Percentiles rank a stretch among this genome's conserved stretches.
phyloP scores from a whole-genome alignment of 345 rosid genomes.

The Noccaea bulbosa region DNA sequence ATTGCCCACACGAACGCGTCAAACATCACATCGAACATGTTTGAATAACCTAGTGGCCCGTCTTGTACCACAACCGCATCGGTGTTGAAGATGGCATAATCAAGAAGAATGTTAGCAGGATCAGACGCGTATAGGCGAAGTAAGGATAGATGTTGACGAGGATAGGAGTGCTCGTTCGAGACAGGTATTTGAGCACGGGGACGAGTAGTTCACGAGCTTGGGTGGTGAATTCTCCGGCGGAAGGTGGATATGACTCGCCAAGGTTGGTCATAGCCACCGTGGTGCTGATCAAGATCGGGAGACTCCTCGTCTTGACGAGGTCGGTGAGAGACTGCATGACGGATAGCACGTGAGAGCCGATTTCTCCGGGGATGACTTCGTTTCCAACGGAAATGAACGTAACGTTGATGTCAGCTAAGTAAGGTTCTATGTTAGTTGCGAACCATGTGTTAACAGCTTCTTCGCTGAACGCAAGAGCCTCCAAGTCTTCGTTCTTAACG shows the following conservation, averaged over 20 bases:
- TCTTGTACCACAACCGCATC: conserved; percentile 35
- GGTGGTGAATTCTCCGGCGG: conserved; percentile 31
- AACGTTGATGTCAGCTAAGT: conserved; percentile 38
- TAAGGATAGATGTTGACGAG: conserved; percentile 54
- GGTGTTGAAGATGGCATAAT: conserved; percentile 40
- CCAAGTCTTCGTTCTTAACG: conserved; percentile 42
- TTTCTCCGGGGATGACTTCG: conserved; percentile 45
- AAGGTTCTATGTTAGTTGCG: conserved; percentile 34
- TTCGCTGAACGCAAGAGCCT: conserved; percentile 28
- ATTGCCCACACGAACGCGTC: conserved; percentile 47
- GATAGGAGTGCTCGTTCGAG: conserved; percentile 27
- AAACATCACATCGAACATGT: conserved; percentile 47
- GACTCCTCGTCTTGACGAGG: conserved; percentile 20
- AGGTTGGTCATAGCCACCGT: conserved; percentile 23
- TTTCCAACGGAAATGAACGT: conserved; percentile 46
- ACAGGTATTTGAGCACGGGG: conserved; percentile 32
- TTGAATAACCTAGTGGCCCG: conserved; percentile 39
- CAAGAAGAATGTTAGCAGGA: conserved; percentile 28
- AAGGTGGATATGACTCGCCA: conserved; percentile 50
- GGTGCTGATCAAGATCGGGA: conserved; percentile 38
- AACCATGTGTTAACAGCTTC: conserved; percentile 41
- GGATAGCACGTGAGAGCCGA: conserved; percentile 21
- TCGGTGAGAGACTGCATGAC: conserved; percentile 40
- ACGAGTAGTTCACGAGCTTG: conserved; percentile 20
- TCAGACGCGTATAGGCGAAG: conserved; percentile 47